phyloP scores from a whole-genome alignment of 352 stramenopile genomes.

The Globisporangium splendens region DNA sequence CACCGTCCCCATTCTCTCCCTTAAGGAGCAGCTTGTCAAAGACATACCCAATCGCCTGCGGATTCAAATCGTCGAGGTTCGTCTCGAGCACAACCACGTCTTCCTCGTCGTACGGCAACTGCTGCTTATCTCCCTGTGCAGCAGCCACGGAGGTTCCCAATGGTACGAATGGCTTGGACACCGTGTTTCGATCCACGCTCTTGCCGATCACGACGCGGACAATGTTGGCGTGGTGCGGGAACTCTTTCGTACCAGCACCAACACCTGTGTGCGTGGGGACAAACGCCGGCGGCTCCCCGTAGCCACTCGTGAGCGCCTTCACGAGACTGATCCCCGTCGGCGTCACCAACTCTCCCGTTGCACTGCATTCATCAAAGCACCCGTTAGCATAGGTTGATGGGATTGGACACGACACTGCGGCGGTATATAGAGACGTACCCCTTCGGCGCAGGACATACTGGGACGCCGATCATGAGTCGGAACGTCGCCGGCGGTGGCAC shows the following conservation, averaged over 20 bases:
- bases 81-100: slow-evolving; percentile 82
- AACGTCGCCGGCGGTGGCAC: slow-evolving; percentile 95
- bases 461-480: slow-evolving; percentile 92
- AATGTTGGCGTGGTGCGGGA: slow-evolving; percentile 86
- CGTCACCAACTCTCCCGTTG: slow-evolving; percentile 93
- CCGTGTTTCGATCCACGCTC: slow-evolving; percentile 30
- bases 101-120: slow-evolving; percentile 20
- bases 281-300: slow-evolving; percentile 74
- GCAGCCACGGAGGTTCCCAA: slow-evolving; percentile 12
- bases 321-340: slow-evolving; percentile 95
- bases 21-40: slow-evolving; percentile 53
- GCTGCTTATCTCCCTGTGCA: neutral
- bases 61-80: slow-evolving; percentile 91
- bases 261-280: slow-evolving; percentile 70
- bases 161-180: slow-evolving; percentile 27
- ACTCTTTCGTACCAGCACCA: slow-evolving; percentile 89
- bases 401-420: no score
- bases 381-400: neutral
- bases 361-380: slow-evolving; percentile 23
- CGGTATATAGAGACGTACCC: slow-evolving; percentile 42
- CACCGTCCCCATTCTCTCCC: slow-evolving; percentile 7
- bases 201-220: slow-evolving; percentile 84
- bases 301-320: slow-evolving; percentile 76
- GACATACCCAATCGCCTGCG: slow-evolving; percentile 78
- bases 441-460: slow-evolving; percentile 89